These are phyloP conservation scores for Pugionium dolabratum DNA, from an alignment of 345 rosid species.

Conservation along the genomic window DNA sequence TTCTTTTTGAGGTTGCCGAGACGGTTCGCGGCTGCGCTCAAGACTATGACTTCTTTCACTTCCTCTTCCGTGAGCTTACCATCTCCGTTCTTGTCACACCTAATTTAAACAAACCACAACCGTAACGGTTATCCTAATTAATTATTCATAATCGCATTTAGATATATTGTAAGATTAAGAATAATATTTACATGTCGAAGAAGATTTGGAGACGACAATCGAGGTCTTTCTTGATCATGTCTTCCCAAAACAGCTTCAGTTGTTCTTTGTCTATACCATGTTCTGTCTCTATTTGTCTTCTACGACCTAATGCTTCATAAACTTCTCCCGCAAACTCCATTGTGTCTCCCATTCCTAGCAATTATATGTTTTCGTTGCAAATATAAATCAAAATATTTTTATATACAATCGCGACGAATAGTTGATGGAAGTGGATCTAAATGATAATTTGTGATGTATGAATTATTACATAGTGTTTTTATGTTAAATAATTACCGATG, in stretches of 20 bases:
- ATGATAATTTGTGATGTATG: neutral
- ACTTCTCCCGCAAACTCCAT: slow-evolving; percentile 80
- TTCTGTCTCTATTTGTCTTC: slow-evolving; percentile 50
- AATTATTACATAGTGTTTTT: too few species aligned
- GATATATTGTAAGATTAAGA: neutral
- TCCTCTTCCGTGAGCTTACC: slow-evolving; percentile 86
- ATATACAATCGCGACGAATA: too few species aligned
- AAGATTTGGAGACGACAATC: slow-evolving; percentile 88
- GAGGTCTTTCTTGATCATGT: slow-evolving; percentile 73
- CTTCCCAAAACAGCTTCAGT: slow-evolving; percentile 79
- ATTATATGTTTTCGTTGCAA: neutral
- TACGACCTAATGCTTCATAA: slow-evolving; percentile 74
- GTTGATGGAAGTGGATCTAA: neutral
- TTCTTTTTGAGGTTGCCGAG: slow-evolving; percentile 70
- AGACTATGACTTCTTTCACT: slow-evolving; percentile 80
- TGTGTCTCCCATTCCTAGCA: slow-evolving; percentile 83
- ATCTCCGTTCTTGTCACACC: slow-evolving; percentile 98
- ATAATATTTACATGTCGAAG: slow-evolving; percentile 69
- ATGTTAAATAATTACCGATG: slow-evolving; percentile 49
- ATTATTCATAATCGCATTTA: neutral
- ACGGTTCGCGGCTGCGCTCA: slow-evolving; percentile 90
- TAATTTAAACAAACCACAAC: slow-evolving; percentile 29
- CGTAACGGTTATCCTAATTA: neutral
- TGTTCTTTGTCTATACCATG: slow-evolving; percentile 69
- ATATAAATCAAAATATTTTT: too few species aligned